A percentile compares a stretch with the other conserved stretches of the same genome.
Conservation (phyloP, 306 rosid species). For the Alnus glutinosa region DNA sequence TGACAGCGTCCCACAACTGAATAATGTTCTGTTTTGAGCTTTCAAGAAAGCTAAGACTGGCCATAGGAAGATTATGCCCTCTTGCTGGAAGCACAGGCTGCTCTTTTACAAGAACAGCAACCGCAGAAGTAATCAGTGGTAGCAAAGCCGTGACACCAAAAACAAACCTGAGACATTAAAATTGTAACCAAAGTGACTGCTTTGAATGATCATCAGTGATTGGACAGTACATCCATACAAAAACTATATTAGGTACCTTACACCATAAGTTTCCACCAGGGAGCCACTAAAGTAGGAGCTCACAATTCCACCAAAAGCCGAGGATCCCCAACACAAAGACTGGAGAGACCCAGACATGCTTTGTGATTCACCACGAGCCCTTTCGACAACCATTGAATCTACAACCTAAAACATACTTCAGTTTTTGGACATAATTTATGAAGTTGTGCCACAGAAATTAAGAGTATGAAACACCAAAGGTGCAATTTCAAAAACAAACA, state of each 20-base stretch:
- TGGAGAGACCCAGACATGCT: slow-evolving; percentile 97
- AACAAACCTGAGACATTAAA: slow-evolving; percentile 75
- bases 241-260: slow-evolving; percentile 55
- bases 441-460: slow-evolving; percentile 18
- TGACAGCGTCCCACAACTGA: slow-evolving; percentile 77
- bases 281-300: slow-evolving; percentile 97
- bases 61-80: slow-evolving; percentile 44
- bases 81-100: slow-evolving; percentile 50
- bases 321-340: slow-evolving; percentile 98
- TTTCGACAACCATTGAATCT: slow-evolving; percentile 99
- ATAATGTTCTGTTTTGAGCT: slow-evolving; percentile 66
- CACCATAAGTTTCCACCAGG: slow-evolving; percentile 79
- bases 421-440: slow-evolving; percentile 34
- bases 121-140: slow-evolving; percentile 88
- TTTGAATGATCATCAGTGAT: slow-evolving; percentile 6
- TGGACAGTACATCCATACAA: slow-evolving; percentile 23
- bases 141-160: slow-evolving; percentile 91
- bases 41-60: slow-evolving; percentile 49
- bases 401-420: slow-evolving; percentile 75
- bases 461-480: slow-evolving; percentile 22
- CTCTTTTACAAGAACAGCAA: slow-evolving; percentile 92
- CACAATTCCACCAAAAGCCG: slow-evolving; percentile 96
- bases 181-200: slow-evolving; percentile 12
- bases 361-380: slow-evolving; percentile 99
- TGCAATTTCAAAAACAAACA: slow-evolving; percentile 13